Conservation (phyloP, 495 filamentous ascomycete genomes). For the Annulohypoxylon bovei region DNA sequence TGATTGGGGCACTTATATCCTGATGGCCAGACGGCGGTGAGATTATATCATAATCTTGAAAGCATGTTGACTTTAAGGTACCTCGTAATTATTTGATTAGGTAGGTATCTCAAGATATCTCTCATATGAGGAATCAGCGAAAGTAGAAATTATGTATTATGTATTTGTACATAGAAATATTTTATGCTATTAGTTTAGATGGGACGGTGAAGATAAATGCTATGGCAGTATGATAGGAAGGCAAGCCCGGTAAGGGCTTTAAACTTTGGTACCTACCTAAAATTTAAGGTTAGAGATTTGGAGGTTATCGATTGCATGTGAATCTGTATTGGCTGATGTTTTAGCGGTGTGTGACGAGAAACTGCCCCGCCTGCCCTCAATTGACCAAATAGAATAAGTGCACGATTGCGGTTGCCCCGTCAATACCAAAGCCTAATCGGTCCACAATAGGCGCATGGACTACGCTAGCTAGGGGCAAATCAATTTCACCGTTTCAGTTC, state of each 20-base stretch:
- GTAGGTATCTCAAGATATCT: too few species aligned
- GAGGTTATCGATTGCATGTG: background rate
- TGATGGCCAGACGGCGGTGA: conserved; percentile 62
- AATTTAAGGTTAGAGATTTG: conserved; percentile 3
- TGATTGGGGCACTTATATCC: conserved; percentile 65
- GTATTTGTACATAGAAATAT: background rate
- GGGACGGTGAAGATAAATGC: background rate
- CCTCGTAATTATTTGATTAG: too few species aligned
- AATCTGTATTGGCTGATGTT: conserved; percentile 7
- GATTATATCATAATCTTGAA: conserved; percentile 2
- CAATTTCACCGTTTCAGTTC: conserved; percentile 44
- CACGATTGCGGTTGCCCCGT: conserved; percentile 46
- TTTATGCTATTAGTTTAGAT: background rate
- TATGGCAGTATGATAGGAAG: too few species aligned
- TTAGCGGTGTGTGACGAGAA: conserved; percentile 27
- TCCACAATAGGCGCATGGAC: conserved; percentile 37
- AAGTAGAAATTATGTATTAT: too few species aligned
- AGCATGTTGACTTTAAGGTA: background rate
- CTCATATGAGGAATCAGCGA: too few species aligned
- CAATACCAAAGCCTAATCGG: conserved; percentile 45
- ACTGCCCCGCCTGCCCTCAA: conserved; percentile 15
- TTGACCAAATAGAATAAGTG: conserved; percentile 28
- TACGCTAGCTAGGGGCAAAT: conserved; percentile 37
- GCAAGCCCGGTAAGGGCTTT: background rate
- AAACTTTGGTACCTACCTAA: background rate